Base-by-base conservation (phyloP, 1,139 yeast genomes). In the Candida sp. region DNA sequence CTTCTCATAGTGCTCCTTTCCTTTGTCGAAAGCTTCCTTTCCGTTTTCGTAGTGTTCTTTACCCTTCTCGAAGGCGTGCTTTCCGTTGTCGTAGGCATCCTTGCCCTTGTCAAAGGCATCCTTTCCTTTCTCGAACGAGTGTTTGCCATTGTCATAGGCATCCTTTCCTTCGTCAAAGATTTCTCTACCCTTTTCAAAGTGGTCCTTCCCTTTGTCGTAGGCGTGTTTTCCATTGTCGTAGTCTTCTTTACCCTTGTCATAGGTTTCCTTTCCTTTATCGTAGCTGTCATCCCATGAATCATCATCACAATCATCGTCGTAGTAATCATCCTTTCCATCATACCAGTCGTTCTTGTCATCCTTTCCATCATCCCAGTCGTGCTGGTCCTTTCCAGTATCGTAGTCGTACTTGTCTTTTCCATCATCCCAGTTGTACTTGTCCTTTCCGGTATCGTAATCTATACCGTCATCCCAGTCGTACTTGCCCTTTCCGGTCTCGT, bases 21-120 rank as follows among this genome's bases (percentile, higher is more conserved):
- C 55, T 27, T 51, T 54, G 4, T 39, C 47, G 33, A 49, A 52
- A 23, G 49, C 43, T 11, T 22, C 35, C 9, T 30, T 30, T 7
- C 32, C 32, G 5, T 38, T 41, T n/a, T 37, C 34, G 41, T 30
- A 11, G n/a, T 9, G 32, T 33, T 22, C 43, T 30, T 28, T 35
- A 28, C 31, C 28, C 22, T 37, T 12, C n/a, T n/a, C 44, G 17
- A 28, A 28, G 17, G 31, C 25, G n/a, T 26, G 35, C 26, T 30
- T 41, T 12, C 26, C 27, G 23, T 41, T 40, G 3, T n/a, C n/a
- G n/a, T n/a, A n/a, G n/a, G n/a, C n/a, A n/a, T n/a, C n/a, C n/a
- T n/a, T n/a, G n/a, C n/a, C n/a, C n/a, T n/a, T n/a, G n/a, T n/a
- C n/a, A n/a, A n/a, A n/a, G n/a, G n/a, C n/a, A n/a, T n/a, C n/a